Percentiles rank a stretch among this genome's conserved stretches.
Conservation (phyloP, 2,329 filamentous ascomycete species). For the Trichoderma endophyticum region DNA sequence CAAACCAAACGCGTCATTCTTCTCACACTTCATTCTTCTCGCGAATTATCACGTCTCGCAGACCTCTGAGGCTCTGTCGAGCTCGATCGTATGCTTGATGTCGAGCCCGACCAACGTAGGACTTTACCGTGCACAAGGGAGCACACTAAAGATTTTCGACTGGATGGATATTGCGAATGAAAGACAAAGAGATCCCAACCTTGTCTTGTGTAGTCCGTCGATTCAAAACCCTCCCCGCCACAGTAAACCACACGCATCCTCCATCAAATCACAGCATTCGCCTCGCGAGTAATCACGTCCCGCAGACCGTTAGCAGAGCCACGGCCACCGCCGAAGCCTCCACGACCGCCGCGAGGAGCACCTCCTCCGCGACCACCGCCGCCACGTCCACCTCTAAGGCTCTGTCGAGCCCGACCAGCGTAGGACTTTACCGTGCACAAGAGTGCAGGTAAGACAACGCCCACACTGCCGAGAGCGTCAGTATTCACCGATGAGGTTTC, state of each 20-base stretch:
- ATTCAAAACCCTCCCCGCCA: no score
- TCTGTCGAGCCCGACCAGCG: background rate
- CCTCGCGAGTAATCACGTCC: no score
- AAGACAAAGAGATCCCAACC: no score
- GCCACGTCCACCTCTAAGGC: slow-evolving; percentile 28
- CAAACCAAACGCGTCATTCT: background rate
- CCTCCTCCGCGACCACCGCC: slow-evolving; percentile 35
- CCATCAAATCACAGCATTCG: no score
- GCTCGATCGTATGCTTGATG: background rate
- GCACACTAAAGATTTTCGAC: no score
- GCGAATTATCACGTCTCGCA: background rate
- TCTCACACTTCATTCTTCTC: background rate
- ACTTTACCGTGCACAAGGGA: background rate
- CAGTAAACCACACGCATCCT: no score
- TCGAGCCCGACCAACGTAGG: background rate
- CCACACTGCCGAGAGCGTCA: background rate
- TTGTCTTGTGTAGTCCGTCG: no score
- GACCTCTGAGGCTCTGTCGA: background rate
- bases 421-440: background rate
- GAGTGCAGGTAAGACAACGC: background rate
- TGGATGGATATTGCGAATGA: no score
- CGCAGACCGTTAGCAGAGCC: slow-evolving; percentile 32
- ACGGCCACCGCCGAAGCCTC: slow-evolving; percentile 25
- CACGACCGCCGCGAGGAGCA: slow-evolving; percentile 28
- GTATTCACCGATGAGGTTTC: background rate